Percentiles rank a stretch among this genome's conserved stretches.
Conservation (phyloP, 1,139 yeast species). For the Taphrina betulina region DNA sequence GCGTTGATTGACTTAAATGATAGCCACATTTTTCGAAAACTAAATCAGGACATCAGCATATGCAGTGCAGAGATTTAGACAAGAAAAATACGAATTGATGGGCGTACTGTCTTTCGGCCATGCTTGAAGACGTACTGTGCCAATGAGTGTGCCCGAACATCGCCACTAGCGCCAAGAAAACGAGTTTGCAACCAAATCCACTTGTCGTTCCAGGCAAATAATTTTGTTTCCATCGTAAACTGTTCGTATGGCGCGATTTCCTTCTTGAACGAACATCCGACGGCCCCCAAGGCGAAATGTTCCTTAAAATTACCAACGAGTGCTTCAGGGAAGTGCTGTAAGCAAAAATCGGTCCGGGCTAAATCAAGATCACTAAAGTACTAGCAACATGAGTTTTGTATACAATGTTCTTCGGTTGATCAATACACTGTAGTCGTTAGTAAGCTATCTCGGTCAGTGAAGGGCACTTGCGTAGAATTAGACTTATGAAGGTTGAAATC, state of each 20-base stretch:
- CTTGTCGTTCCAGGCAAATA: slow-evolving; percentile 79
- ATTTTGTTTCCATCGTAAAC: slow-evolving; percentile 57
- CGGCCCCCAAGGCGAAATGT: slow-evolving; percentile 75
- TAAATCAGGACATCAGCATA: too few relatives aligned
- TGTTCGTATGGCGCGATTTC: slow-evolving; percentile 68
- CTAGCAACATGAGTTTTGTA: neutral
- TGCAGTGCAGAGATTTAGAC: too few relatives aligned
- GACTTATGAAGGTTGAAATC: slow-evolving; percentile 86
- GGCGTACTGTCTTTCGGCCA: slow-evolving; percentile 59
- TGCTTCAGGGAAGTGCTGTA: slow-evolving; percentile 45
- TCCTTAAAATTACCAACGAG: slow-evolving; percentile 53
- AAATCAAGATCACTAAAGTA: slow-evolving; percentile 73
- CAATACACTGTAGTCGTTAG: too few relatives aligned
- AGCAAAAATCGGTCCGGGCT: slow-evolving; percentile 53
- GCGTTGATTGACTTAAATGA: slow-evolving; percentile 4
- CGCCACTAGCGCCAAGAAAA: slow-evolving; percentile 53
- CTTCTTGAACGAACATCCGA: slow-evolving; percentile 63
- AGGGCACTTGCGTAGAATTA: slow-evolving; percentile 81
- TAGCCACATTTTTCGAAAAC: slow-evolving; percentile 26
- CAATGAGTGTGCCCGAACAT: slow-evolving; percentile 60
- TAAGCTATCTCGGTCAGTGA: too few relatives aligned
- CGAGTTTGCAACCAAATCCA: slow-evolving; percentile 75
- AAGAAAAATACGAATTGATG: too few relatives aligned
- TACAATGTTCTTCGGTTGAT: too few relatives aligned
- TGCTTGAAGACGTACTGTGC: slow-evolving; percentile 79